Conservation (phyloP, 352 stramenopile species). For the Peronospora belbahrii region DNA sequence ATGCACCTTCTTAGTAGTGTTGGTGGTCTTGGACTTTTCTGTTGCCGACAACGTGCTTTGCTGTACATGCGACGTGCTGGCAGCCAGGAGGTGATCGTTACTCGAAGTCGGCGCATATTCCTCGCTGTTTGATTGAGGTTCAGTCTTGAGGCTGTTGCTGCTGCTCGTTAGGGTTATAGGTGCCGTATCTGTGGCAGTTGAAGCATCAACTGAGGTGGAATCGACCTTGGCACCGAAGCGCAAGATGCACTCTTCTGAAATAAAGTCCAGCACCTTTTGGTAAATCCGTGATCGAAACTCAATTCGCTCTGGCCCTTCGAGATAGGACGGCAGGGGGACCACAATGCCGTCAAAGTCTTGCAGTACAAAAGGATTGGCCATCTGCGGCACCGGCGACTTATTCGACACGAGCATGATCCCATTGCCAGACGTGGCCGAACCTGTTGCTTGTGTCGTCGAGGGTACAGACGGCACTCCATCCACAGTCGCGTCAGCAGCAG, state of each 20-base stretch:
- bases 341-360: slow-evolving; percentile 78
- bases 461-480: slow-evolving; percentile 3
- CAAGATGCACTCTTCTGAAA: slow-evolving; percentile 71
- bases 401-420: slow-evolving; percentile 41
- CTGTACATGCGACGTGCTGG: background rate
- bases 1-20: slow-evolving; percentile 17
- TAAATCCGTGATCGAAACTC: slow-evolving; percentile 75
- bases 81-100: background rate
- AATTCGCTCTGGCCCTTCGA: slow-evolving; percentile 60
- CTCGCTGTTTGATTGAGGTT: slow-evolving; percentile 3
- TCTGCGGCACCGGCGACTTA: slow-evolving; percentile 43
- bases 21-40: slow-evolving; percentile 5
- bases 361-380: slow-evolving; percentile 45
- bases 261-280: slow-evolving; percentile 78
- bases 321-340: slow-evolving; percentile 65
- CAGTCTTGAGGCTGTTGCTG: background rate
- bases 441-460: background rate
- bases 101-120: background rate
- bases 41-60: background rate
- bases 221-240: slow-evolving; percentile 31
- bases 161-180: background rate
- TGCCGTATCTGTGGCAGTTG: background rate
- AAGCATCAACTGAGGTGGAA: background rate
- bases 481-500: background rate
- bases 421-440: slow-evolving; percentile 7